phyloP scores from a whole-genome alignment of 495 filamentous ascomycete species.

The Penicillium taxi region DNA sequence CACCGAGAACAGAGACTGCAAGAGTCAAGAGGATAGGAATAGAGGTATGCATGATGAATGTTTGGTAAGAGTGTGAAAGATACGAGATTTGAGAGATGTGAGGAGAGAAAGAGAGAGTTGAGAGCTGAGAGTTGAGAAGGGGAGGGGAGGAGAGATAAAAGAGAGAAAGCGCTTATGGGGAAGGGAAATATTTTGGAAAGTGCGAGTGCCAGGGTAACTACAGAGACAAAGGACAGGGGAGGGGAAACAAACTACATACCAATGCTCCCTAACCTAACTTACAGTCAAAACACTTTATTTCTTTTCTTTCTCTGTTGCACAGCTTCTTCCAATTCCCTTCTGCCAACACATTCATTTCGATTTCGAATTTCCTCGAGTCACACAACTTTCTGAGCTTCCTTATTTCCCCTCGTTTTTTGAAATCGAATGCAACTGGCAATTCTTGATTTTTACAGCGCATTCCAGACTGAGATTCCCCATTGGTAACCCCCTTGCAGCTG shows the following conservation, averaged over 20 bases:
- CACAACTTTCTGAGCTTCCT: too few relatives aligned
- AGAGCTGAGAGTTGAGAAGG: slow-evolving; percentile 15
- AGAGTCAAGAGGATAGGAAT: slow-evolving; percentile 29
- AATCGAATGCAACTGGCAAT: not conserved
- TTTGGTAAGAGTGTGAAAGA: slow-evolving; percentile 5
- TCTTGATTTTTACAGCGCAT: slow-evolving; percentile 14
- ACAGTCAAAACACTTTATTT: slow-evolving; percentile 1
- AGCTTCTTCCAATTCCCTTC: slow-evolving; percentile 1
- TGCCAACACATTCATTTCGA: too few relatives aligned
- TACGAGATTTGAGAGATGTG: slow-evolving; percentile 10
- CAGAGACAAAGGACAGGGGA: slow-evolving; percentile 2
- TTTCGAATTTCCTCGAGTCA: too few relatives aligned
- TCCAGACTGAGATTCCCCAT: slow-evolving; percentile 16
- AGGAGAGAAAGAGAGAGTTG: slow-evolving; percentile 14
- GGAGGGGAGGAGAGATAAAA: slow-evolving; percentile 15
- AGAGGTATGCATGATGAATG: slow-evolving; percentile 27
- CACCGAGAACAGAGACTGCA: slow-evolving; percentile 20
- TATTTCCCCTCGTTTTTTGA: too few relatives aligned
- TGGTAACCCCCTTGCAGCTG: slow-evolving; percentile 16
- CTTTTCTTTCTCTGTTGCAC: not conserved
- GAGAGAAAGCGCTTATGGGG: slow-evolving; percentile 9
- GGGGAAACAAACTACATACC: slow-evolving; percentile 1
- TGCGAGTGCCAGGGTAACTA: slow-evolving; percentile 12
- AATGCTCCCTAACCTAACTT: too few relatives aligned
- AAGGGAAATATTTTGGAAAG: not conserved